These are phyloP conservation scores for Neovahlkampfia damariscottae DNA, from an alignment of 78 protist genomes.

Conservation along the genomic window DNA sequence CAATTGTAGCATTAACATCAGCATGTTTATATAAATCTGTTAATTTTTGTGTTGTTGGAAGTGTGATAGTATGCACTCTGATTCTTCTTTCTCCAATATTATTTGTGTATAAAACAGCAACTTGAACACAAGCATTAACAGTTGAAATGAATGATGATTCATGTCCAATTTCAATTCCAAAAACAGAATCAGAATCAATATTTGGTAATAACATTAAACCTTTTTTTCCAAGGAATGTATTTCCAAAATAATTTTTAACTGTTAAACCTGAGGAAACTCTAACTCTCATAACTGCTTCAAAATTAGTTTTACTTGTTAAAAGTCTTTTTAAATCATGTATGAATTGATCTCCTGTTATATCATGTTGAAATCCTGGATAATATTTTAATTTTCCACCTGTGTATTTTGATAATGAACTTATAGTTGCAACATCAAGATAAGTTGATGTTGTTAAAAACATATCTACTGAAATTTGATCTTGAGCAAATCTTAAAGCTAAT, in stretches of 20 bases:
- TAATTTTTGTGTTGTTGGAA: background rate
- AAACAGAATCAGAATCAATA: background rate
- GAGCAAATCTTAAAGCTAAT: background rate
- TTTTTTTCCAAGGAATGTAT: background rate
- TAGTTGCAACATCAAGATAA: constrained; percentile 20
- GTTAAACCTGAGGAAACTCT: background rate
- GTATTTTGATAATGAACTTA: background rate
- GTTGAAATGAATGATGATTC: background rate
- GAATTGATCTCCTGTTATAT: background rate
- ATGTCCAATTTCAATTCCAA: background rate
- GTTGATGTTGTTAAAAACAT: constrained; percentile 11
- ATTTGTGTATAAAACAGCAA: constrained; percentile 36
- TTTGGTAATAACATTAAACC: constrained; percentile 17
- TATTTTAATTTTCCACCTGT: background rate
- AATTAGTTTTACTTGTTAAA: background rate
- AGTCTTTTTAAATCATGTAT: background rate
- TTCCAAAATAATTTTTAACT: background rate
- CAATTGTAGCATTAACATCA: background rate
- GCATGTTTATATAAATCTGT: background rate
- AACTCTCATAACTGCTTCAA: constrained; percentile 14
- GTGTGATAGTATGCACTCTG: constrained; percentile 12
- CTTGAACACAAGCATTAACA: constrained; percentile 23
- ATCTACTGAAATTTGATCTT: background rate
- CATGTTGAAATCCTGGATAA: background rate
- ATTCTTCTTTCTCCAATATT: constrained; percentile 43